A percentile compares a stretch with the other conserved stretches of the same genome.
Evolutionary conservation across 768 basidiomycete genomes (phyloP).

Genomic region (Phlegmacium glaucopus): DNA sequence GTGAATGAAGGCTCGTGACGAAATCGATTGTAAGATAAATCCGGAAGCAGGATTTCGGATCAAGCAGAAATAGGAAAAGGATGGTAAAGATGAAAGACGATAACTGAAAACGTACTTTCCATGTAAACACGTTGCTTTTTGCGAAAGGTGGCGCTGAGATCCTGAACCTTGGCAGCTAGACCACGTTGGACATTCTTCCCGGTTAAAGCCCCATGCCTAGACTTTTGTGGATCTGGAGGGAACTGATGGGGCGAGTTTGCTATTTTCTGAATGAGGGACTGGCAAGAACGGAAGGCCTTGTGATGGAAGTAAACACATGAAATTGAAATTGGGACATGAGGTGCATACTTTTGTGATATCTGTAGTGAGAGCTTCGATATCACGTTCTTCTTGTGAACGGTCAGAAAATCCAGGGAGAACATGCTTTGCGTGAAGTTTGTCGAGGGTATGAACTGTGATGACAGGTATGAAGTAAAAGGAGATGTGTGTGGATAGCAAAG

Average conservation of each 20-base stretch:
- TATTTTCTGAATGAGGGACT: conserved; percentile 74
- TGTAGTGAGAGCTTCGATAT: conserved; percentile 83
- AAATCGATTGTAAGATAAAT: conserved; percentile 13
- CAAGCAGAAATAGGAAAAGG: conserved; percentile 4
- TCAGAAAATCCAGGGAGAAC: conserved; percentile 96
- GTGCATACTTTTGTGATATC: conserved; percentile 79
- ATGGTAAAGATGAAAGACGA: conserved; percentile 15
- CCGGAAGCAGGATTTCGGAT: conserved; percentile 11
- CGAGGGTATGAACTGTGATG: conserved; percentile 73
- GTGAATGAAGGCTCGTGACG: conserved; percentile 7
- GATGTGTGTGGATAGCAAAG: conserved; percentile 16
- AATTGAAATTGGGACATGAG: conserved; percentile 35
- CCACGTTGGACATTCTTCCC: conserved; percentile 95
- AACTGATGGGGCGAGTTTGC: conserved; percentile 56
- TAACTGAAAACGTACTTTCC: conserved; percentile 71
- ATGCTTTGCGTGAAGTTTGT: conserved; percentile 95
- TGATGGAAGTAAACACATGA: conserved; percentile 20
- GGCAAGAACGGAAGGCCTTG: conserved; percentile 67
- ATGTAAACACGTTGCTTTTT: conserved; percentile 99
- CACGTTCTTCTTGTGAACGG: conserved; percentile 88
- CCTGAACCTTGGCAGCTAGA: conserved; percentile 94
- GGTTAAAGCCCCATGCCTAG: conserved; percentile 50
- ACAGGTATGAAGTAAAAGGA: conserved; percentile 12
- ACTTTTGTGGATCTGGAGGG: conserved; percentile 48
- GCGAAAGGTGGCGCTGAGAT: conserved; percentile 85